These are phyloP conservation scores for Aspergillus affinis DNA, from an alignment of 495 filamentous ascomycete genomes.

Conservation along the genomic window DNA sequence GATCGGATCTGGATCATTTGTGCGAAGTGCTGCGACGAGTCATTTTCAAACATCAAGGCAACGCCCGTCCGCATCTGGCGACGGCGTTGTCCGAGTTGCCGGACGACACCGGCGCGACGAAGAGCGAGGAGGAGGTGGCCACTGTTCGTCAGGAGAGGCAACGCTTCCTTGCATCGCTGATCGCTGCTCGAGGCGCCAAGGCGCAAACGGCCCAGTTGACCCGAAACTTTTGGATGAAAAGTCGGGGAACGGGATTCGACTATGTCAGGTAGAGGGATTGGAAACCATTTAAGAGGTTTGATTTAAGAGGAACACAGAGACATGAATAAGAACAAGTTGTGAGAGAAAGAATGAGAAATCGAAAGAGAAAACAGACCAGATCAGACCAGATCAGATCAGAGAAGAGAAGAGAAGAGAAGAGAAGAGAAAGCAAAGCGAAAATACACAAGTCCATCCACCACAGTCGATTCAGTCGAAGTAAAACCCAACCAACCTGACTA, in stretches of 20 bases:
- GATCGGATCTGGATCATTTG: slow-evolving; percentile 76
- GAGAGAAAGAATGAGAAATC: slow-evolving; percentile 1
- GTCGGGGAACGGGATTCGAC: slow-evolving; percentile 65
- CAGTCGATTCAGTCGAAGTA: neutral
- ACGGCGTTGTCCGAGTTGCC: slow-evolving; percentile 46
- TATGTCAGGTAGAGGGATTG: slow-evolving; percentile 48
- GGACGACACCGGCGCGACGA: no score
- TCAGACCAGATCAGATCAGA: slow-evolving; percentile 7
- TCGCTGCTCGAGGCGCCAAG: slow-evolving; percentile 56
- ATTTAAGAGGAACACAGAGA: neutral
- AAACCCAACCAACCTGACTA: neutral
- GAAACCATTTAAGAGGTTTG: neutral
- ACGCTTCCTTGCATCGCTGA: slow-evolving; percentile 37
- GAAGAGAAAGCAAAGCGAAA: neutral
- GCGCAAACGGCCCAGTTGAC: slow-evolving; percentile 59
- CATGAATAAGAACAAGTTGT: neutral
- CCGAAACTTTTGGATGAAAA: slow-evolving; percentile 68
- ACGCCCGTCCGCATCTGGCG: slow-evolving; percentile 63
- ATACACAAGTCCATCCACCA: neutral
- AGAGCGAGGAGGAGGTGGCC: neutral
- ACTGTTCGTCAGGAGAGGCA: slow-evolving; percentile 29
- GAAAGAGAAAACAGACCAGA: neutral
- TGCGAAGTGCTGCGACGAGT: slow-evolving; percentile 77
- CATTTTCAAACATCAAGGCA: slow-evolving; percentile 61
- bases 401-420: no score